Percentiles rank a stretch among this genome's conserved stretches.
Conservation (phyloP, 192 early-diverging fungal species). For the Coemansia umbellata region DNA sequence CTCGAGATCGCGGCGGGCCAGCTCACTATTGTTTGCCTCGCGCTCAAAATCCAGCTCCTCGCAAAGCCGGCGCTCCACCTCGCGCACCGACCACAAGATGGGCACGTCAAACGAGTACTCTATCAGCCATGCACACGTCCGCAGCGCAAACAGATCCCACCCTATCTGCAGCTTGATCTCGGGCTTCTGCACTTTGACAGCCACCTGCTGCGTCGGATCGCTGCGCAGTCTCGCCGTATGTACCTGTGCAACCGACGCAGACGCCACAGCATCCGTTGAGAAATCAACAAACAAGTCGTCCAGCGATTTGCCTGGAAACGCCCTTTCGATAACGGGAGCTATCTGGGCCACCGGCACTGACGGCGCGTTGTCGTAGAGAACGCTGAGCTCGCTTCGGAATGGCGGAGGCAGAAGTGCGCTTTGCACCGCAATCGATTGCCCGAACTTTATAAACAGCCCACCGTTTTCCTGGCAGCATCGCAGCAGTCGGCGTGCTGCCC, state of each 20-base stretch:
- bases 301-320: conserved; percentile 57
- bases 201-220: conserved; percentile 59
- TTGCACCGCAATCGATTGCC: conserved; percentile 69
- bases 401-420: conserved; percentile 60
- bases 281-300: conserved; percentile 71
- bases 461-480: conserved; percentile 76
- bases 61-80: conserved; percentile 67
- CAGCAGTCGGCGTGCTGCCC: conserved; percentile 69
- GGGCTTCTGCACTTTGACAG: conserved; percentile 94
- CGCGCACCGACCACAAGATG: conserved; percentile 71
- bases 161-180: conserved; percentile 79
- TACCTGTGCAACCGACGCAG: conserved; percentile 94
- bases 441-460: conserved; percentile 90
- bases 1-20: conserved; percentile 49
- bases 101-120: conserved; percentile 82
- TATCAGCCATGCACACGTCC: conserved; percentile 57
- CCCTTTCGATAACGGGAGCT: conserved; percentile 60
- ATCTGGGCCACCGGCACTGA: conserved; percentile 62
- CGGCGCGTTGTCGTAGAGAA: conserved; percentile 81
- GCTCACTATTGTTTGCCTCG: conserved; percentile 77
- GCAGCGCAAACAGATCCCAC: conserved; percentile 73
- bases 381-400: conserved; percentile 58
- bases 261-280: conserved; percentile 65
- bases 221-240: conserved; percentile 62
- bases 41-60: conserved; percentile 88